Evolutionary conservation across 1,139 yeast species (phyloP).

Genomic region (Scheffersomyces titani): DNA sequence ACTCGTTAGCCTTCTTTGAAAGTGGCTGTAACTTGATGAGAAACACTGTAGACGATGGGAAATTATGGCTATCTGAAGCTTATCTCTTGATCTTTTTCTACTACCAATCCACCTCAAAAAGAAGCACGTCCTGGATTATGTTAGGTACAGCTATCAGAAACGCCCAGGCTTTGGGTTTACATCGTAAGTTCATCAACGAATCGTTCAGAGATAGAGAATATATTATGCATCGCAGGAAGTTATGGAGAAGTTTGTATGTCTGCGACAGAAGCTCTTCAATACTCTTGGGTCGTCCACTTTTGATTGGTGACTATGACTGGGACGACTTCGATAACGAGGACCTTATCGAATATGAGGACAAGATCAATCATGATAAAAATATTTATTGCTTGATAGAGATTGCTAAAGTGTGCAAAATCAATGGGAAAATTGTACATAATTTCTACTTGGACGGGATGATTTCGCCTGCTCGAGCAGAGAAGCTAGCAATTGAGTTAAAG

Average conservation of each 20-base stretch:
- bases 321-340: slow-evolving; percentile 28
- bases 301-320: slow-evolving; percentile 42
- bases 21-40: slow-evolving; percentile 31
- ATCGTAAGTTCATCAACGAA: slow-evolving; percentile 25
- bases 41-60: slow-evolving; percentile 36
- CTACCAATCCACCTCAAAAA: slow-evolving; percentile 38
- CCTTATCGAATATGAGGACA: slow-evolving; percentile 11
- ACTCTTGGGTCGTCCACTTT: slow-evolving; percentile 41
- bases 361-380: slow-evolving; percentile 7
- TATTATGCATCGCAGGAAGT: slow-evolving; percentile 26
- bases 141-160: slow-evolving; percentile 26
- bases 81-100: slow-evolving; percentile 38
- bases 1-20: slow-evolving; percentile 25
- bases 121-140: slow-evolving; percentile 42
- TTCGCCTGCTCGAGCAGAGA: slow-evolving; percentile 33
- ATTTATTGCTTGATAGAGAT: slow-evolving; percentile 14
- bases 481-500: slow-evolving; percentile 41
- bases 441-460: slow-evolving; percentile 39
- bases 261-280: slow-evolving; percentile 41
- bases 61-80: slow-evolving; percentile 44
- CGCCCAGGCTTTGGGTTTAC: slow-evolving; percentile 28
- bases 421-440: slow-evolving; percentile 33
- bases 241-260: slow-evolving; percentile 41
- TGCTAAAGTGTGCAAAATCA: slow-evolving; percentile 18
- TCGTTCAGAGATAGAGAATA: slow-evolving; percentile 12